These are phyloP conservation scores for Candida ipomoeae DNA, from an alignment of 805 yeast genomes.

Conservation along the genomic window DNA sequence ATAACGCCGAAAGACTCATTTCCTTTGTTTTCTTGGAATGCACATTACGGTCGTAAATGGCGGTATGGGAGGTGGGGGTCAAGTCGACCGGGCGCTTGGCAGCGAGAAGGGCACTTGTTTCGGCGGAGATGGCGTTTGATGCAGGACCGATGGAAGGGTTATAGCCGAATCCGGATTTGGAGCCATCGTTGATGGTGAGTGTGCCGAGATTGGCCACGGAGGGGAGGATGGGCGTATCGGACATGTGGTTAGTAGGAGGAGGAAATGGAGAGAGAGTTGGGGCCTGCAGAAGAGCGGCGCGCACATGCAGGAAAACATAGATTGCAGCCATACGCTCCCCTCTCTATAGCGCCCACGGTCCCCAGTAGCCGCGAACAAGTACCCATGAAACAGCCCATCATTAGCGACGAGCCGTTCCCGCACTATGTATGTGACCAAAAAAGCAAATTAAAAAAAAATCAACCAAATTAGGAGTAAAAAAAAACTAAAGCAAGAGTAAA, in stretches of 20 bases:
- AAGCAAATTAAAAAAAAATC: too few relatives aligned
- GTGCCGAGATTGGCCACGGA: conserved; percentile 17
- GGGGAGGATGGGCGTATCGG: conserved; percentile 17
- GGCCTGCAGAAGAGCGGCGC: neutral
- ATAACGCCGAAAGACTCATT: conserved; percentile 61
- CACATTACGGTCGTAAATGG: conserved; percentile 64
- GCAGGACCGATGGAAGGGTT: conserved; percentile 41
- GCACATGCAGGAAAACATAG: neutral
- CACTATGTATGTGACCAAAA: neutral
- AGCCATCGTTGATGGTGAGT: conserved; percentile 16
- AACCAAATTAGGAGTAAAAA: too few relatives aligned
- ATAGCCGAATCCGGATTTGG: conserved; percentile 36
- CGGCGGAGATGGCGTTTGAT: conserved; percentile 36
- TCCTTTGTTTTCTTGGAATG: conserved; percentile 62
- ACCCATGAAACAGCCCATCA: neutral
- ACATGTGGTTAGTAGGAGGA: conserved; percentile 9
- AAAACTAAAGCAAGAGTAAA: too few relatives aligned
- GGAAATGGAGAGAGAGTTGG: neutral
- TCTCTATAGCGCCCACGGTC: too few relatives aligned
- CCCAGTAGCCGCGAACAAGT: neutral
- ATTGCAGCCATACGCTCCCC: neutral
- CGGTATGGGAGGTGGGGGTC: conserved; percentile 32
- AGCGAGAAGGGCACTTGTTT: conserved; percentile 33
- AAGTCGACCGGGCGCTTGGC: conserved; percentile 29
- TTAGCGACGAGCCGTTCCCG: neutral